A percentile compares a stretch with the other conserved stretches of the same genome.
phyloP scores from a whole-genome alignment of 1,139 yeast species.

The Arxiozyma heterogenica region DNA sequence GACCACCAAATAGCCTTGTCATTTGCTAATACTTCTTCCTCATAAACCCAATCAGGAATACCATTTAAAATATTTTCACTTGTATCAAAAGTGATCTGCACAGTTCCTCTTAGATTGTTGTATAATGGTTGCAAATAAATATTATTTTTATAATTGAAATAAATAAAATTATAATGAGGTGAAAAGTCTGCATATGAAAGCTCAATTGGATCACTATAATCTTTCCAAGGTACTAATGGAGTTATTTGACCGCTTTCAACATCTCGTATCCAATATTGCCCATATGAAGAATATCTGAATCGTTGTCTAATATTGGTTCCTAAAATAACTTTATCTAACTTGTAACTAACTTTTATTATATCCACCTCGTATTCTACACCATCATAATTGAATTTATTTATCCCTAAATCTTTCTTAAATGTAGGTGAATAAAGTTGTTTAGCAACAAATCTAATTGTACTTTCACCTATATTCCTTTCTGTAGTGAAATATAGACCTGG shows the following conservation, averaged over 20 bases:
- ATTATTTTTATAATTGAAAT: conserved; percentile 64
- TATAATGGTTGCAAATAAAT: conserved; percentile 42
- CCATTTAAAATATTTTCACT: conserved; percentile 65
- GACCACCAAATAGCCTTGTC: conserved; percentile 85
- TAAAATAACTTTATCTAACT: conserved; percentile 27
- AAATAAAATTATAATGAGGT: conserved; percentile 56
- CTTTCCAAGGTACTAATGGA: conserved; percentile 34
- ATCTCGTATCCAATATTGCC: conserved; percentile 57
- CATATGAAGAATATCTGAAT: conserved; percentile 72
- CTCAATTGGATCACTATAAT: conserved; percentile 23
- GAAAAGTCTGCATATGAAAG: conserved; percentile 61
- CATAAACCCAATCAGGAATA: conserved; percentile 93
- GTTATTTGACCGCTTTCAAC: conserved; percentile 31
- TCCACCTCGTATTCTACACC: conserved; percentile 18
- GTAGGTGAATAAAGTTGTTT: conserved; percentile 18
- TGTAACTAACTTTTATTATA: conserved; percentile 22
- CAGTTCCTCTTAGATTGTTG: conserved; percentile 35
- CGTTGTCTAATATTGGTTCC: conserved; percentile 34
- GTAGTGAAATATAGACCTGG: conserved; percentile 31
- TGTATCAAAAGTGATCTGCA: conserved; percentile 61
- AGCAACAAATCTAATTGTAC: conserved; percentile 20
- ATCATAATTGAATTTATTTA: conserved; percentile 20
- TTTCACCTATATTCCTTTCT: conserved; percentile 11
- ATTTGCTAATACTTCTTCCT: conserved; percentile 70
- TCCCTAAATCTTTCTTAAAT: conserved; percentile 14